Base-by-base conservation (phyloP, 2,329 filamentous ascomycete species). In the Aspergillus novoparasiticus region DNA sequence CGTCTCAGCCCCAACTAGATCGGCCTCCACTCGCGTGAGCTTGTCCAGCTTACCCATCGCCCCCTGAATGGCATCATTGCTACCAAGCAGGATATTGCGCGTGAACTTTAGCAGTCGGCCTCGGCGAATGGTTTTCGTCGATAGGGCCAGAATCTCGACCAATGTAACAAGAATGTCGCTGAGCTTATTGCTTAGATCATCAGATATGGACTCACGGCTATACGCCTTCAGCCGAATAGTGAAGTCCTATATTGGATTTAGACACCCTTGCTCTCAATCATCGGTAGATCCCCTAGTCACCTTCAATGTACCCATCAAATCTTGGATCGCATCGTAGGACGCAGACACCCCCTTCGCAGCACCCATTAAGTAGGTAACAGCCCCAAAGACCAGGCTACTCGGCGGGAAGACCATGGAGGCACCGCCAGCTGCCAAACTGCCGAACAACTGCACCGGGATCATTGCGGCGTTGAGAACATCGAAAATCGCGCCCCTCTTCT, bases 271-370 rank as follows among this genome's bases (percentile, higher is more conserved):
- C 26, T 30, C 26, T 6, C n/a, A 12, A 23, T 46, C 4, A 5
- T 5, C n/a, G 10, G 9, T 5, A 6, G n/a, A 46, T 21, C 2
- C 43, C 11, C 4, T 46, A 46, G 10, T 46, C 46, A 64, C 63
- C 50, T 65, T 59, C 28, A 65, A 68, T 36, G 77, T 75, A 12
- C 75, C 75, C 68, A 84, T 81, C 28, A 84, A 68, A 54, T 81
- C 80, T 2, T 80, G 66, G 8, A 84, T 83, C 6, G 76, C 76
- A 66, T 84, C 80, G 55, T 84, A 84, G 9, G 76, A 75, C 0
- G 77, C 69, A 0, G 80, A 82, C 19, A 83, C 82, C 57, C 82
- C 78, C 23, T 78, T 77, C 2, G 81, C 82, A 10, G 81, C 80
- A 39, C 75, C 75, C 21, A 84, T 73, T 10, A 84, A 71, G 59